Conservation (phyloP, 2,329 filamentous ascomycete genomes). For the Colletotrichum kahawae region DNA sequence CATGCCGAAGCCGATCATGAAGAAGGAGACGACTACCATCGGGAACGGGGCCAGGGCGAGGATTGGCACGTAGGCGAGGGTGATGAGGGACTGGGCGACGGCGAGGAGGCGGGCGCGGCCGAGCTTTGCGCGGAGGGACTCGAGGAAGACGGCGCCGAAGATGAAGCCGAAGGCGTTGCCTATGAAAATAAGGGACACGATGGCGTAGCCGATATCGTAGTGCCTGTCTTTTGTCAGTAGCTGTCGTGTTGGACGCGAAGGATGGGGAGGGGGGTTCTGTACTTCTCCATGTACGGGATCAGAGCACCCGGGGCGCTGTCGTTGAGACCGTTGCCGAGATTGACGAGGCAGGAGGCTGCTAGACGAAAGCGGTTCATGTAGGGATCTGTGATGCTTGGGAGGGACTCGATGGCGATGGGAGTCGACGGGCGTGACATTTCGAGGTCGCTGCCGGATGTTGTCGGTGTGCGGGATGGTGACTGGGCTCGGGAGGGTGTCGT, state of each 20-base stretch:
- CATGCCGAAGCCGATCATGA: slow-evolving; percentile 67
- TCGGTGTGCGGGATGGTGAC: slow-evolving; percentile 1
- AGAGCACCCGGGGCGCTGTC: slow-evolving; percentile 79
- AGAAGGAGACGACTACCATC: slow-evolving; percentile 70
- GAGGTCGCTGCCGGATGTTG: slow-evolving; percentile 34
- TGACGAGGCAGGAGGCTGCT: slow-evolving; percentile 66
- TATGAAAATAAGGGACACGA: slow-evolving; percentile 84
- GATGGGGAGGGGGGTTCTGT: slow-evolving; percentile 26
- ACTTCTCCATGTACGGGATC: slow-evolving; percentile 80
- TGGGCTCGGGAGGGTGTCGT: not conserved
- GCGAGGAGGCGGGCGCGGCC: slow-evolving; percentile 71
- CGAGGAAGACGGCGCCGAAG: slow-evolving; percentile 71
- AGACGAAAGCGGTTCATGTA: slow-evolving; percentile 75
- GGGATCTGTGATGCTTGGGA: slow-evolving; percentile 64
- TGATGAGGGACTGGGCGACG: slow-evolving; percentile 60
- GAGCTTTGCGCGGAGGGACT: slow-evolving; percentile 64
- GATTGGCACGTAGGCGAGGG: slow-evolving; percentile 68
- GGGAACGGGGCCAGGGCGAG: slow-evolving; percentile 73
- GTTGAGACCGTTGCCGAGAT: slow-evolving; percentile 73
- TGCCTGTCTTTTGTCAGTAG: slow-evolving; percentile 41
- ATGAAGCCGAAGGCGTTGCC: slow-evolving; percentile 81
- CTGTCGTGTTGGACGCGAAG: not conserved
- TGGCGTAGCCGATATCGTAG: slow-evolving; percentile 77
- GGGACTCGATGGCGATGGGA: slow-evolving; percentile 48
- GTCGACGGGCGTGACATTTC: slow-evolving; percentile 61